Base-by-base conservation (phyloP, 768 basidiomycete genomes). In the Cytidiella melzeri region DNA sequence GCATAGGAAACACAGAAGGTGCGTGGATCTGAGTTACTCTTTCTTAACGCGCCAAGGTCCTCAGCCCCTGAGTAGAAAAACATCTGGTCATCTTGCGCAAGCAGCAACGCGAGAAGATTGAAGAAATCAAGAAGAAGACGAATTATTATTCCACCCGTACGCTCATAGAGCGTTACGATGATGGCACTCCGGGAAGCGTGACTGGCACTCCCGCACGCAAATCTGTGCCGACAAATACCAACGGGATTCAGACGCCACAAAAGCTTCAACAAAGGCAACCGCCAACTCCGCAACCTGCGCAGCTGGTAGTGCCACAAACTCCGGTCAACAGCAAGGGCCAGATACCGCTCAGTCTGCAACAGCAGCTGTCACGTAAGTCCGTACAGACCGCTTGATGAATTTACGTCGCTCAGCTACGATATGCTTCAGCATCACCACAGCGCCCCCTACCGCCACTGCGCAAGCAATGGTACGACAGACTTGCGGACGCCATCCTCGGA, bases 121-220 rank as follows among this genome's bases (percentile, higher is more conserved):
- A 95, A 55, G 94, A 96, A 57, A 90, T 98, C 57, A 99, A 99
- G 76, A 92, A 92, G 72, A 92, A 89, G 64, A 97, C 94, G 1
- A 95, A 97, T 57, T 99, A 90, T 66, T 91, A 99, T 63, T 81
- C 80, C 10, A 99, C 93, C 24, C 83, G 88, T 45, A 90, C 86
- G 57, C 74, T 99, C 40, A 73, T 99, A 15, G 92, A 95, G 63
- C 81, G 83, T 50, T 97, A 96, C 59, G 95, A 95, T 55, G 88
- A 87, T 30, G 59, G 62, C 1, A 64, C 57, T 21, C 41, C 58
- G 10, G 30, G 7, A 7, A 7, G 9, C 15, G 71, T 74, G 1
- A 72, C 57, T 4, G 53, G 54, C 1, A 52, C 51, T 13, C 62
- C 75, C 12, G 58, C 77, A 41, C 75, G 75, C 25, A 72, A 65